Base-by-base conservation (phyloP, 2,329 filamentous ascomycete genomes). In the Verticillium dahliae region DNA sequence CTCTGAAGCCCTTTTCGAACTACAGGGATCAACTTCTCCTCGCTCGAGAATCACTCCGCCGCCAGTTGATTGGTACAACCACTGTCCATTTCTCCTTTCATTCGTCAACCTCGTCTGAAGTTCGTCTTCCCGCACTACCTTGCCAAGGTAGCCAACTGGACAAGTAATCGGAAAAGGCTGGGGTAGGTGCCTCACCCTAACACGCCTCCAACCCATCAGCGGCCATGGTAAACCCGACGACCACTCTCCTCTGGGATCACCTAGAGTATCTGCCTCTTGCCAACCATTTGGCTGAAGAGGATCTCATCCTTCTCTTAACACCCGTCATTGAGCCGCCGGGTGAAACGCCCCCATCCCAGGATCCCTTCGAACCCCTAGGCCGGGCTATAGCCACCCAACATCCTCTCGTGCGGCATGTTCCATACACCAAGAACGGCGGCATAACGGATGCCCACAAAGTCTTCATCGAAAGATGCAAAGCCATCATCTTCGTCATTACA, bases 361-460 rank as follows among this genome's bases (percentile, higher is more conserved):
- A 93, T 70, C 90, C 90, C 0, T 92, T 92, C 69, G 89, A 92
- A 72, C 81, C 83, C 14, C 77, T 93, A 18, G 90, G 90, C 22
- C 81, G 82, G 64, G 82, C 85, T 55, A 72, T 93, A 57, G 83
- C 85, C 57, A 77, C 74, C 57, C 79, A 82, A 66, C 86, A 90
- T 68, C 75, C 80, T 2, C 80, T 80, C 71, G 79, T 92, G 63
- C 84, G 87, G 22, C 90, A 92, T 70, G 84, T 91, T 54, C 89
- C 90, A 6, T 93, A 91, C 68, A 84, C 86, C 5, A 82, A 85
- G 56, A 79, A 80, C 59, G 74, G 79, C 62, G 88, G 88, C 52
- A 85, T 91, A 70, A 89, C 86, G 2, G 78, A 80, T 27, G 81
- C 84, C 55, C 86, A 92, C 72, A 75, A 81, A 57, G 81, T 80